Base-by-base conservation (phyloP, 2,329 filamentous ascomycete genomes). In the Pseudogymnoascus sp. region DNA sequence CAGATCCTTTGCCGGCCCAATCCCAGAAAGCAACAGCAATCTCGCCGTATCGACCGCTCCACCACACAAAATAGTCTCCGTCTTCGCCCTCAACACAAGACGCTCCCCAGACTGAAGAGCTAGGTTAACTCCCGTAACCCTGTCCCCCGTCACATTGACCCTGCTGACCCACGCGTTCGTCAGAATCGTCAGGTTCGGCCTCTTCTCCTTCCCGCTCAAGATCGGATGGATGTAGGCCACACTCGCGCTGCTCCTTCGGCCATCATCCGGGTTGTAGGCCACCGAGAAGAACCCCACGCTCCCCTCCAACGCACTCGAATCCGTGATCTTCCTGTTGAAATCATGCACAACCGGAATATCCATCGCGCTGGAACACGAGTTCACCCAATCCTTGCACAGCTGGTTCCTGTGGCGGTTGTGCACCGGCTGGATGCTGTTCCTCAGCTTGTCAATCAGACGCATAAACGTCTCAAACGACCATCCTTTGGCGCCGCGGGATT, bases 171-270 rank as follows among this genome's bases (percentile, higher is more conserved):
- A 95, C 26, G 91, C 89, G 72, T 96, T 89, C 72, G 91, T 96
- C 65, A 96, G 81, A 65, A 96, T 82, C 38, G 90, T 95, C 74
- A 96, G 77, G 78, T 96, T 96, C 12, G 90, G 86, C 63, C 90
- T 83, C 74, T 87, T 85, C 81, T 96, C 91, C 59, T 92, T 88
- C 41, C 90, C 91, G 41, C 89, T 85, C 61, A 96, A 83, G 71
- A 96, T 92, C 37, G 92, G 92, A 77, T 96, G 92, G 72, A 96
- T 93, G 78, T 96, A 96, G 16, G 92, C 92, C 22, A 96, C 91
- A 64, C 89, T 92, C 65, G 92, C 91, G 73, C 89, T 93, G 78
- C 89, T 93, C 66, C 92, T 86, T 70, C 85, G 84, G 72, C 91
- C 90, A 71, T 91, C 88, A 71, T 96, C 91, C 2, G 92, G 92